Evolutionary conservation across 768 basidiomycete genomes (phyloP).

Genomic region (Sarcodon aspratus): DNA sequence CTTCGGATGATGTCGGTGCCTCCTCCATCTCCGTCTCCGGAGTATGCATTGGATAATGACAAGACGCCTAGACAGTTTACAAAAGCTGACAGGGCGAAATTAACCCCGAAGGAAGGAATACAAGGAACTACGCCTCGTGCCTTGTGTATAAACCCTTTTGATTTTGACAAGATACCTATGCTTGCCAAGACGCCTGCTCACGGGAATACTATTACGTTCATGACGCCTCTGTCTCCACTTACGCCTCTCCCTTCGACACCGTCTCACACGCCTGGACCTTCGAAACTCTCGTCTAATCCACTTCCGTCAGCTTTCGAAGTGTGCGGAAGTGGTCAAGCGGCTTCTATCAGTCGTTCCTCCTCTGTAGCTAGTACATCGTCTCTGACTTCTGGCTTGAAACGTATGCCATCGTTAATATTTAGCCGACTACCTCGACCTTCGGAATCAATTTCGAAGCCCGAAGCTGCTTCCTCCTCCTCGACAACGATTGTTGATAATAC

Average conservation of each 20-base stretch:
- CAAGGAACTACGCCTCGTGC: too few relatives aligned
- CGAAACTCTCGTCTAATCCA: neutral
- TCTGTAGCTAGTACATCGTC: neutral
- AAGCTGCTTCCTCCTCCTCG: too few relatives aligned
- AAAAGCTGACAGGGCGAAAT: neutral
- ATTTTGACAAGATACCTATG: neutral
- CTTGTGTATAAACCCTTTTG: too few relatives aligned
- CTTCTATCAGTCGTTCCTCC: neutral
- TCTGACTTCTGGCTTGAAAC: too few relatives aligned
- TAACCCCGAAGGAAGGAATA: too few relatives aligned
- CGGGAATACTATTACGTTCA: neutral
- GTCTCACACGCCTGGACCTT: neutral
- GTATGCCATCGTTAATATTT: too few relatives aligned
- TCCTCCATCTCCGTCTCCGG: neutral
- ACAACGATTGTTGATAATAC: neutral
- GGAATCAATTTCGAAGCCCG: too few relatives aligned
- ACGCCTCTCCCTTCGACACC: neutral
- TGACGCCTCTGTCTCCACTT: neutral
- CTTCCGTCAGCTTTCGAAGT: neutral
- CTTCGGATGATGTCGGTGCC: slow-evolving; percentile 2
- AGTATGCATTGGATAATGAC: neutral
- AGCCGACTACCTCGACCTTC: too few relatives aligned
- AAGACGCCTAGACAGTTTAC: neutral
- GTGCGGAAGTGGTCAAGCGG: neutral
- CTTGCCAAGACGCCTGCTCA: neutral